These are phyloP conservation scores for Elaeis guineensis DNA, from an alignment of 176 grass and related monocot species.

Conservation along the genomic window DNA sequence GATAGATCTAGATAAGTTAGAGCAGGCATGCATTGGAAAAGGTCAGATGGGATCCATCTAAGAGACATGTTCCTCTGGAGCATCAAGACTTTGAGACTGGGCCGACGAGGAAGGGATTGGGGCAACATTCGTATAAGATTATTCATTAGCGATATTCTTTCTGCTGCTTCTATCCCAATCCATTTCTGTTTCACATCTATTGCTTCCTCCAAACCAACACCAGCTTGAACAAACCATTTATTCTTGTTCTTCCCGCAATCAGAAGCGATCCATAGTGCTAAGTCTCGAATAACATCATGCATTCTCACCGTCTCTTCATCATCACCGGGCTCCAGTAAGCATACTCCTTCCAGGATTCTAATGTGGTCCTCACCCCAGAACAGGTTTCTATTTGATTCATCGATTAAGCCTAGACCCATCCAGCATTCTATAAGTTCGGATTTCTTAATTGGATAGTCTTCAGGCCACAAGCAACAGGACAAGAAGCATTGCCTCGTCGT, in stretches of 20 bases:
- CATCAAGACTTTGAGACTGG: conserved; percentile 12
- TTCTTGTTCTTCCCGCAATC: conserved; percentile 5
- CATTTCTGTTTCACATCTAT: conserved; percentile 25
- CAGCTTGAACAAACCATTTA: conserved; percentile 50
- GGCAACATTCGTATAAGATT: conserved; percentile 27
- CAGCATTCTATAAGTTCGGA: conserved; percentile 52
- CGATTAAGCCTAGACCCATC: conserved; percentile 41
- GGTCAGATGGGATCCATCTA: not conserved
- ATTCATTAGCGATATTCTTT: conserved; percentile 44
- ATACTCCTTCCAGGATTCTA: conserved; percentile 1
- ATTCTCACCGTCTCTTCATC: conserved; percentile 17
- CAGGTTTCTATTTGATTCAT: not conserved
- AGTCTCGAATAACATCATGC: conserved; percentile 54
- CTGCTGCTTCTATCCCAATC: not conserved
- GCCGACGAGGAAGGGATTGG: not conserved
- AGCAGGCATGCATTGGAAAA: conserved; percentile 22
- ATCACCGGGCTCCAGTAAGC: conserved; percentile 27
- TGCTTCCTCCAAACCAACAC: conserved; percentile 24
- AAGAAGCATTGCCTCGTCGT: conserved; percentile 33
- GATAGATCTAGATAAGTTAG: conserved; percentile 62
- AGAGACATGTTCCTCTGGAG: conserved; percentile 1
- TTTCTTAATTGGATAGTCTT: conserved; percentile 36
- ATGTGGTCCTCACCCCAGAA: conserved; percentile 9
- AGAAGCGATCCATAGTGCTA: conserved; percentile 25
- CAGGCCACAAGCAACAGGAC: conserved; percentile 40